Evolutionary conservation across 179 eudicot genomes (phyloP), one percentile per base, ranked within the genome.

Genomic region (Corrigiola litoralis): DNA sequence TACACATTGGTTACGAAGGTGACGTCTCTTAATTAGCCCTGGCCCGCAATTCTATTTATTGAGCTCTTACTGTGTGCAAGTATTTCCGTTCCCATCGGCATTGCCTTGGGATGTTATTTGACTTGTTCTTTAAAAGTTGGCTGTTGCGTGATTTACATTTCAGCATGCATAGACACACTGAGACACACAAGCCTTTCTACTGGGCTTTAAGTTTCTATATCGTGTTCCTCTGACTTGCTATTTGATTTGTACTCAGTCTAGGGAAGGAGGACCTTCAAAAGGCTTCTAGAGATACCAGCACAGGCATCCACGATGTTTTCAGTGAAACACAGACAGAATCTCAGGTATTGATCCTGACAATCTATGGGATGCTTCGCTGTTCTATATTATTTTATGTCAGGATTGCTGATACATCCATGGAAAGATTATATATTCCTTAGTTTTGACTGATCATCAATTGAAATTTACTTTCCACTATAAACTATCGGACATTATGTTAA

Each of bases 271-370:
- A 81, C 32, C 74, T 36, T 31, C 38, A 64, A 37, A 65, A 65
- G 20, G 75, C 81, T 45, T 57, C 83, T 52, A 69, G 63, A 73
- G 85, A 79, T 62, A 72, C 38, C 63, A 83, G 62, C 45, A 57
- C 75, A 31, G 77, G 80, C 69, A 54, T 63, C 61, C 84, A 82
- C 63, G 95, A 86, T 58, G 85, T 83, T 48, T 92, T 92, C 68
- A 92, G 89, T 74, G 98, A 92, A 81, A 87, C 98, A 33, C 98
- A 92, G 71, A 92, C 98, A 33, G 98, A 92, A 20, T 89, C 98
- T 71, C 98, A 92, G 98, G 98, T 92, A 61, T 65, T 56, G 32
- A 25, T 70, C 70, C 18, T 58, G 47, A 60, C 34, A 36, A n/a
- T n/a, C n/a, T n/a, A n/a, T n/a, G n/a, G n/a, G n/a, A n/a, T n/a